phyloP scores from a whole-genome alignment of 2,329 filamentous ascomycete species.

The Venturia carpophila region DNA sequence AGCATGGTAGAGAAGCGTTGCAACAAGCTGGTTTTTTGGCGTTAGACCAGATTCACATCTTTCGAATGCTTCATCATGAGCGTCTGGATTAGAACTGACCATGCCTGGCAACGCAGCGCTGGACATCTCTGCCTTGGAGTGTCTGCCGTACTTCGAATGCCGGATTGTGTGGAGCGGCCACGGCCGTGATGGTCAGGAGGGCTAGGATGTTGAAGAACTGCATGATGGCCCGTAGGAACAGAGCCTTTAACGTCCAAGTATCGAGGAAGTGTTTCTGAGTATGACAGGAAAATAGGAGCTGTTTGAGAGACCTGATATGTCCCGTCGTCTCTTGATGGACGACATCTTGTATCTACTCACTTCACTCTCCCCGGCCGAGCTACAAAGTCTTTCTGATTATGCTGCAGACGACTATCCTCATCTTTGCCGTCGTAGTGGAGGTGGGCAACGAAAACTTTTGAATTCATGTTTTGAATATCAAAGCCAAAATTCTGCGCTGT shows the following conservation, averaged over 20 bases:
- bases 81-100: not conserved
- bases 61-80: not conserved
- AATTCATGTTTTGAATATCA: not conserved
- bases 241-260: not conserved
- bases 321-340: too few species aligned
- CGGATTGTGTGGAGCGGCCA: slow-evolving; percentile 1
- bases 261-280: too few species aligned
- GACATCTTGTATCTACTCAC: not conserved
- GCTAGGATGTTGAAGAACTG: not conserved
- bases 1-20: not conserved
- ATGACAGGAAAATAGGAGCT: too few species aligned
- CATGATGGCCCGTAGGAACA: not conserved
- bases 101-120: not conserved
- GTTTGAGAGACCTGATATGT: too few species aligned
- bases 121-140: not conserved
- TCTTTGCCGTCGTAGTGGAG: not conserved
- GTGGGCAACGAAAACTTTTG: not conserved
- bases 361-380: not conserved
- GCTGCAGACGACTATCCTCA: not conserved
- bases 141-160: not conserved
- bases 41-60: not conserved
- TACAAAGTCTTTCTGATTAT: too few species aligned
- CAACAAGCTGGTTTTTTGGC: not conserved
- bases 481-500: not conserved
- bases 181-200: not conserved